Evolutionary conservation across 139 green algal species (phyloP).

Genomic region (Bryopsis sp.): DNA sequence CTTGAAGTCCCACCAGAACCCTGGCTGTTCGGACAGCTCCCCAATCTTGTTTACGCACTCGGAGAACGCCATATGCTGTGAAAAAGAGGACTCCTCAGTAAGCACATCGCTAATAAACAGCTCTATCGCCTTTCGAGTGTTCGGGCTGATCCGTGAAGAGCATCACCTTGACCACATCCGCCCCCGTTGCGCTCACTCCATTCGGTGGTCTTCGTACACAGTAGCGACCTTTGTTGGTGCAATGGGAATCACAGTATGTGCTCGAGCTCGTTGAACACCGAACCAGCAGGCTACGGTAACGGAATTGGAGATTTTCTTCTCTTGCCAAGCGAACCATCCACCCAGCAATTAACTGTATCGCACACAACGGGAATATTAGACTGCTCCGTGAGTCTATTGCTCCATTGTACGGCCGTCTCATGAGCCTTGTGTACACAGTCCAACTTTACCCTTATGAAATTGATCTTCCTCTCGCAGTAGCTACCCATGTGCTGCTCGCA

Average conservation of each 20-base stretch:
- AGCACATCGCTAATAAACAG: not conserved
- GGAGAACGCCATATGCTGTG: not conserved
- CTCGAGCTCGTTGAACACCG: not conserved
- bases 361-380: too few species aligned
- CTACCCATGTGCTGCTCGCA: not conserved
- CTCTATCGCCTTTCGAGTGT: not conserved
- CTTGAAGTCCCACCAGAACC: slow-evolving; percentile 2
- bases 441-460: not conserved
- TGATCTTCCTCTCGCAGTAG: not conserved
- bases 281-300: not conserved
- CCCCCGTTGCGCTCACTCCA: not conserved
- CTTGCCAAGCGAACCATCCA: not conserved
- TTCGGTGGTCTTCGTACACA: not conserved
- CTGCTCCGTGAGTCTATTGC: too few species aligned
- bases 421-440: too few species aligned
- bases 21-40: not conserved
- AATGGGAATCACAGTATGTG: not conserved
- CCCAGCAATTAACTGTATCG: not conserved
- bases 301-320: not conserved
- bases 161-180: not conserved
- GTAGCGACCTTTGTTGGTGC: not conserved
- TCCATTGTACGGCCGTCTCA: too few species aligned
- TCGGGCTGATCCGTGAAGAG: too few species aligned
- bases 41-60: not conserved
- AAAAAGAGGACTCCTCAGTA: too few species aligned